Percentiles rank a stretch among this genome's conserved stretches.
Conservation (phyloP, 2,329 filamentous ascomycete species). For the Pezicula carpinea region DNA sequence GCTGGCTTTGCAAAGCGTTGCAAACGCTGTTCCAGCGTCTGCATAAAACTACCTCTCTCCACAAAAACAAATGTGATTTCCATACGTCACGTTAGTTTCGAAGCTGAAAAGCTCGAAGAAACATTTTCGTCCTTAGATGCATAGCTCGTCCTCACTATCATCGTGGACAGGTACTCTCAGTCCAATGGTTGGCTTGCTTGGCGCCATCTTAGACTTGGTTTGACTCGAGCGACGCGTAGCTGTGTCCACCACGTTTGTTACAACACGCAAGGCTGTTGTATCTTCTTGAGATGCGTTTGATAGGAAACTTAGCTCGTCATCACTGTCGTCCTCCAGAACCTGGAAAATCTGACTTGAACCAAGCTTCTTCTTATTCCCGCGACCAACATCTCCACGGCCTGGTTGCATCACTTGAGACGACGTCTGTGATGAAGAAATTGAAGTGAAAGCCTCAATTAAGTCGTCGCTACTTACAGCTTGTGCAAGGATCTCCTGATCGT, state of each 20-base stretch:
- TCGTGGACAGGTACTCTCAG: slow-evolving; percentile 3
- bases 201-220: slow-evolving; percentile 2
- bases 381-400: background rate
- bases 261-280: slow-evolving; percentile 8
- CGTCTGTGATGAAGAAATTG: background rate
- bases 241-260: slow-evolving; percentile 9
- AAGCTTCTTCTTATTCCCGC: slow-evolving; percentile 1
- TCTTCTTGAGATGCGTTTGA: slow-evolving; percentile 14
- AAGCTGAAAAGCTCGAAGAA: background rate
- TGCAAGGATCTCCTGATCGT: background rate
- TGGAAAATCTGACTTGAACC: slow-evolving; percentile 16
- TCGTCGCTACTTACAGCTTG: background rate
- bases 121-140: slow-evolving; percentile 16
- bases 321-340: slow-evolving; percentile 21
- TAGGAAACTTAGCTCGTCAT: slow-evolving; percentile 26
- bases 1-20: no score
- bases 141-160: slow-evolving; percentile 28
- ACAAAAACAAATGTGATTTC: no score
- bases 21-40: no score
- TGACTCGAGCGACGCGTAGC: slow-evolving; percentile 5
- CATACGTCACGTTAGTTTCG: background rate
- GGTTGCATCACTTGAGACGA: background rate
- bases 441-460: background rate
- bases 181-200: background rate
- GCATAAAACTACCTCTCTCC: no score